Base-by-base conservation (phyloP, 2,329 filamentous ascomycete species). In the Microdochium bolleyi region DNA sequence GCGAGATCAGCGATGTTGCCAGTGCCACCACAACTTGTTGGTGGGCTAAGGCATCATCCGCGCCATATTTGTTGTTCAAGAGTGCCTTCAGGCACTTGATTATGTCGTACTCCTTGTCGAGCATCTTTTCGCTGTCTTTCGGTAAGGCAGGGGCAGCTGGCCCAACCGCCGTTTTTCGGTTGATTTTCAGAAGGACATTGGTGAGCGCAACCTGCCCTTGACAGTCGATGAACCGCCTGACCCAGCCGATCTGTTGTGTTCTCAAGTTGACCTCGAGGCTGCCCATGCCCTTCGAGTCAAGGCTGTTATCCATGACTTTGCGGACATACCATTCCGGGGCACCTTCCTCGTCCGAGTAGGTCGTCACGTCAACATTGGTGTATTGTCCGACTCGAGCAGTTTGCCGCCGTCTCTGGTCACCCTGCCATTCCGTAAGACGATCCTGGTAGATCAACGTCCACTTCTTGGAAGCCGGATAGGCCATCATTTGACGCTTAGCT, bases 51-150 rank as follows among this genome's bases (percentile, higher is more conserved):
- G 94, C 94, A 78, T 99, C 92, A 67, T 99, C 94, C 56, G 94
- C 94, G 56, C 94, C 94, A 68, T 95, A 97, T 68, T 96, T 96
- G 80, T 96, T 99, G 82, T 99, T 99, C 88, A 97, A 95, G 54
- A 97, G 73, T 30, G 92, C 91, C 75, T 97, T 97, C 54, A 99
- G 73, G 73, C 94, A 97, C 73, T 99, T 99, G 66, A 96, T 84
- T 57, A 99, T 96, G 66, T 97, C 94, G 67, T 97, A 97, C 72
- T 96, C 92, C 60, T 88, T 84, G 64, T 96, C 92, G 50, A 94
- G 77, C 64, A 92, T 89, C 67, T 88, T 90, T 61, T 95, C 90
- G 54, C 74, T 80, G 38, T 67, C 74, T 64, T 69, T 82, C 32
- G 76, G 70, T 52, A 75, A 74, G 44, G 80, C 75, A 4, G 83